phyloP scores from a whole-genome alignment of 2,329 filamentous ascomycete species.

The Rhinocladiella mackenziei region DNA sequence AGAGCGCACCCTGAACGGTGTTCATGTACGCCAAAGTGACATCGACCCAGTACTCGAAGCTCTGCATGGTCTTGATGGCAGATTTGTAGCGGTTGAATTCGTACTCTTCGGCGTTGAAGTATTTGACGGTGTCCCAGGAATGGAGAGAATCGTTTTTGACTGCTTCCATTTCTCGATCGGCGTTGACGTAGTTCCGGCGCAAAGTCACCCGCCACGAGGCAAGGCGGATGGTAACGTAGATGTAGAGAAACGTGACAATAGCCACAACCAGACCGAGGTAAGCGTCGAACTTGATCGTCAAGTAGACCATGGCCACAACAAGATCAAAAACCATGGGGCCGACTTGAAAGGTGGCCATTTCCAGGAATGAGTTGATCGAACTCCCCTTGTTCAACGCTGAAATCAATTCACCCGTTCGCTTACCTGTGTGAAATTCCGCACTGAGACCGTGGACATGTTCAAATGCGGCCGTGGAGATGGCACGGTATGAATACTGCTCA shows the following conservation, averaged over 20 bases:
- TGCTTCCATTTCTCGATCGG: conserved; percentile 89
- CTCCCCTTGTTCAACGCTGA: conserved; percentile 95
- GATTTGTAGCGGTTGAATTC: conserved; percentile 70
- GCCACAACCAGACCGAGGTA: conserved; percentile 87
- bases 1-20: conserved; percentile 73
- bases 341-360: conserved; percentile 93
- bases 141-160: conserved; percentile 99
- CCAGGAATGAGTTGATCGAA: conserved; percentile 92
- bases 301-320: conserved; percentile 76
- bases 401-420: conserved; percentile 92
- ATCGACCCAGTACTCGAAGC: conserved; percentile 70
- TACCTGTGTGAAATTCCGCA: conserved; percentile 92
- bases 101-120: conserved; percentile 79
- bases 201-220: conserved; percentile 89
- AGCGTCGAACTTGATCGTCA: conserved; percentile 73
- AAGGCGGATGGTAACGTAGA: conserved; percentile 94
- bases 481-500: conserved; percentile 92
- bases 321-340: conserved; percentile 92
- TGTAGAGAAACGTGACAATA: conserved; percentile 90
- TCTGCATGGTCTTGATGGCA: conserved; percentile 68
- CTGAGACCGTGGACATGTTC: conserved; percentile 95
- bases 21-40: conserved; percentile 77
- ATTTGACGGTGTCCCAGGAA: conserved; percentile 94
- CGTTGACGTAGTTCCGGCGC: conserved; percentile 89
- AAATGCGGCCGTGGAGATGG: conserved; percentile 89